Base-by-base conservation (phyloP, 2,329 filamentous ascomycete species). In the Fusarium caatingaense region DNA sequence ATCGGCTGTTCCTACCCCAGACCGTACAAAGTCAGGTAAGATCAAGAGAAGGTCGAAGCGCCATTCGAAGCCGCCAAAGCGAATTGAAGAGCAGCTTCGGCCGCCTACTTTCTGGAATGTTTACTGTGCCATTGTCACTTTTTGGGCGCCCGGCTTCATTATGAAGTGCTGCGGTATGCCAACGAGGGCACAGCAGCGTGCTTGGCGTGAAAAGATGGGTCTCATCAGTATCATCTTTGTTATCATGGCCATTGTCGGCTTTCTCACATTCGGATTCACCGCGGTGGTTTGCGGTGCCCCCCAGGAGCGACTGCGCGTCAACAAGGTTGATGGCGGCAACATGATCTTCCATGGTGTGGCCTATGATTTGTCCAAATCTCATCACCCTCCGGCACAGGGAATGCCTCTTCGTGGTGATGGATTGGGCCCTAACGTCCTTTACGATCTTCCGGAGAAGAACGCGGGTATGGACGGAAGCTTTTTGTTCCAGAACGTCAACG, bases 141-240 rank as follows among this genome's bases (percentile, higher is more conserved):
- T 98, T 76, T 98, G 96, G 94, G 92, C 89, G 61, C 96, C 96
- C 1, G 91, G 94, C 77, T 92, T 95, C 66, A 81, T 98, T 28
- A 84, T 99, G 57, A 88, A 87, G 71, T 97, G 93, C 80, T 96
- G 94, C 76, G 94, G 94, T 41, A 97, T 92, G 85, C 89, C 90
- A 10, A 87, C 92, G 47, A 96, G 92, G 80, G 93, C 91, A 18
- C 93, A 98, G 80, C 92, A 94, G 77, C 88, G 93, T 76, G 96
- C 96, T 4, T 99, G 96, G 96, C 89, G 96, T 72, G 96, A 99
- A 79, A 99, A 99, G 86, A 97, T 99, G 85, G 96, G 96, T 4
- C 83, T 99, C 62, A 93, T 98, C 82, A 97, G 94, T 81, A 90
- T 99, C 77, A 99, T 99, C 78, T 78, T 97, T 32, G 78, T 91